Conservation (phyloP, 208 protist species). For the Acanthamoeba pearcei region DNA sequence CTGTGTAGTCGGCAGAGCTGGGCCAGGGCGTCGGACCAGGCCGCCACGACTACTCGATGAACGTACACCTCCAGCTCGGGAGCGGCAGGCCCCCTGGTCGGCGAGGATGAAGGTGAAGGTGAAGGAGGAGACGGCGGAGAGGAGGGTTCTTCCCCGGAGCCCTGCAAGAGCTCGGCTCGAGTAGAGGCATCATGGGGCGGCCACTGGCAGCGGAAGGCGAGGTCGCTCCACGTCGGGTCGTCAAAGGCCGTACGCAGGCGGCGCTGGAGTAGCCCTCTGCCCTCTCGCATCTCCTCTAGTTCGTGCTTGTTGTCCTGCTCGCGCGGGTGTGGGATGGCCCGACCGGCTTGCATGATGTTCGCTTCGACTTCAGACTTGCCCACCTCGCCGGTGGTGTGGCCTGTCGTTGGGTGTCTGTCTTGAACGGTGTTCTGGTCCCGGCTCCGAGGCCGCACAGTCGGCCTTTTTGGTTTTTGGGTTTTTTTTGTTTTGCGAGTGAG, state of each 20-base stretch:
- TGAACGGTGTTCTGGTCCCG: no score
- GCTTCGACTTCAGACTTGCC: no score
- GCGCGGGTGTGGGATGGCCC: not conserved
- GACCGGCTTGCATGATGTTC: no score
- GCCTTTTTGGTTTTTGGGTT: no score
- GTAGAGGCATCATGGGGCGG: not conserved
- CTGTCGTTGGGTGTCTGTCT: no score
- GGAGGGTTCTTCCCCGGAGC: not conserved
- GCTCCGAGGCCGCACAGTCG: no score
- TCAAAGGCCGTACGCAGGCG: not conserved
- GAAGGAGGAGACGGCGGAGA: not conserved
- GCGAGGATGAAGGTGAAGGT: not conserved
- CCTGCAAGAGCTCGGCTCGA: not conserved
- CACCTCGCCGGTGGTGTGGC: no score
- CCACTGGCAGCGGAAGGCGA: conserved; percentile 15
- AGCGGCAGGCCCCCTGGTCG: not conserved
- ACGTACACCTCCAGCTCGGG: conserved; percentile 3
- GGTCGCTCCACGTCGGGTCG: conserved; percentile 24
- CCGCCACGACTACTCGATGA: not conserved
- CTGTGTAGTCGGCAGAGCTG: not conserved
- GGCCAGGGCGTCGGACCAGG: not conserved
- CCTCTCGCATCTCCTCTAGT: not conserved
- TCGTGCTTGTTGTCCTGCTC: not conserved
- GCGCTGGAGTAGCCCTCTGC: not conserved
- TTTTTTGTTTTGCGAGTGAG: no score